Base-by-base conservation (phyloP, 495 filamentous ascomycete genomes). In the Trichoderma reesei region DNA sequence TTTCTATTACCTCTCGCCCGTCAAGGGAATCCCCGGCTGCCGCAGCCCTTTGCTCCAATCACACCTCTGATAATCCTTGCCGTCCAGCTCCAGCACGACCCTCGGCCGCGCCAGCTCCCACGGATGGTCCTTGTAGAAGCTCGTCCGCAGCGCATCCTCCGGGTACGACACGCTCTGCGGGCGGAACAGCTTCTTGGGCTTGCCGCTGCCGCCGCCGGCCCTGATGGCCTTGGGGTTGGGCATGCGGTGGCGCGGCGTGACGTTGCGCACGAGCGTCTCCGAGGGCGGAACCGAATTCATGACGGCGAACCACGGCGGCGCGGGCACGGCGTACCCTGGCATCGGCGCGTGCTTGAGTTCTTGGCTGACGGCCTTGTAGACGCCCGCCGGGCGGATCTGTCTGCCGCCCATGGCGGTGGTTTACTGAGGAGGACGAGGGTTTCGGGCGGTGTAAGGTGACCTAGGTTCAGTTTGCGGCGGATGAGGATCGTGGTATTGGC, bases 71-170 rank as follows among this genome's bases (percentile, higher is more conserved):
- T 78, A 82, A 72, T 98, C 94, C 71, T 85, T 88, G 34, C 94
- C 94, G 70, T 92, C 86, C 69, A 85, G 82, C 76, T 98, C 94
- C 13, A 96, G 76, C 34, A 98, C 74, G 66, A 96, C 81, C 67
- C 87, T 82, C 61, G 94, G 94, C 67, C 94, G 82, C 37, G 95
- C 94, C 70, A 98, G 79, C 73, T 98, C 94, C 94, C 94, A 98
- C 5, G 94, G 94, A 75, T 98, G 94, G 74, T 98, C 92, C 65
- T 80, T 81, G 78, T 88, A 98, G 78, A 98, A 98, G 36, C 88
- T 78, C 64, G 70, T 78, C 60, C 94, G 87, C 68, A 98, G 78
- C 66, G 79, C 75, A 73, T 98, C 95, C 74, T 98, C 94, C 59
- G 91, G 89, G 73, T 92, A 95, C 62, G 79, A 79, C 62, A 98